Base-by-base conservation (phyloP, 2,329 filamentous ascomycete species). In the Fusarium sp. region DNA sequence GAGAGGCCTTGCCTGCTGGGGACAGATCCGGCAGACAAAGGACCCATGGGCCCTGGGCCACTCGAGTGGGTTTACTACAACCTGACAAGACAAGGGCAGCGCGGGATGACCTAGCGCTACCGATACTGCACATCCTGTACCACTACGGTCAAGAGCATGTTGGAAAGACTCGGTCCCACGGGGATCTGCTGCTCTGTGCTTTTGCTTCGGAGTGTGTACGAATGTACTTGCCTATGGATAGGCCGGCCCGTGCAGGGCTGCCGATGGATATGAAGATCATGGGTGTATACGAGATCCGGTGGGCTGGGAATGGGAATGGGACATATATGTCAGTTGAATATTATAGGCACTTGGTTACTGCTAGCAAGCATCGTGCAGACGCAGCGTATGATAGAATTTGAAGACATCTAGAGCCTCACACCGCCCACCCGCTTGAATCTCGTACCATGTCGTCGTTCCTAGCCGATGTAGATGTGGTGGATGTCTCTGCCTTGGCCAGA, bases 241-340 rank as follows among this genome's bases (percentile, higher is more conserved):
- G 66, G 63, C 63, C 17, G 35, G 63, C 50, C 70, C 66, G 61
- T 64, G 62, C 45, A 73, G 57, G 72, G 67, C 70, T 71, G 62
- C 67, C 37, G 33, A 66, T 71, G 40, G 20, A 75, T 75, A 75
- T 75, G 61, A 73, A 60, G 60, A 75, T 73, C 32, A 62, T 56
- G 50, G 63, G 47, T 69, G 61, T 69, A 75, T 75, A 75, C 72
- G 72, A 75, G 72, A 73, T 65, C 72, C 72, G 57, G 54, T 62
- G 63, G 61, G 37, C 52, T 75, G 72, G 72, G 64, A 68, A 70
- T 59, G 40, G 35, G 30, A 32, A 32, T 32, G 30, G 30, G 61
- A 47, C 27, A 67, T 75, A 75, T 75, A 75, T 73, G 66, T 69
- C 70, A 68, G 66, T 68, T 33, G 38, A 65, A 68, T 73, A 75